Evolutionary conservation across 352 stramenopile genomes (phyloP).

Genomic region (Pythium apleroticum): DNA sequence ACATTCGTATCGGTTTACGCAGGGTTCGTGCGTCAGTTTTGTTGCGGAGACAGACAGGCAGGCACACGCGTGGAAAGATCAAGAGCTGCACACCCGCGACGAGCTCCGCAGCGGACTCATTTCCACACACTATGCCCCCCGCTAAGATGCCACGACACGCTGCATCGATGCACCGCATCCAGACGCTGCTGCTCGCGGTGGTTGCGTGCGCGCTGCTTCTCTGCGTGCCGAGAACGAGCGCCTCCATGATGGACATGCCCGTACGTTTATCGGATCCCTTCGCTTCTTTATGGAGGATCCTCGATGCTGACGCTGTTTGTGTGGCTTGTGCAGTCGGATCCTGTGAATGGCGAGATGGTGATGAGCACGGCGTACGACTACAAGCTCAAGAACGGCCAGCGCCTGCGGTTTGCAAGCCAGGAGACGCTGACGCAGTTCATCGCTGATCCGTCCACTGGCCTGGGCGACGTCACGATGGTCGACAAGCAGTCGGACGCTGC

Average conservation of each 20-base stretch:
- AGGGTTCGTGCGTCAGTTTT: not conserved
- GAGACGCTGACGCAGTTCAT: constrained; percentile 56
- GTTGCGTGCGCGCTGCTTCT: constrained; percentile 2
- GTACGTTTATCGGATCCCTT: constrained; percentile 30
- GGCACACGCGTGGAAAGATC: not conserved
- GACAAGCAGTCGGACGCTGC: constrained; percentile 1
- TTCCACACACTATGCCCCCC: constrained; percentile 1
- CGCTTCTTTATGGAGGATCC: not conserved
- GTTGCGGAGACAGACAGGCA: not conserved
- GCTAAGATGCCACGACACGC: not conserved
- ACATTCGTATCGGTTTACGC: not conserved
- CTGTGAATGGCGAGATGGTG: constrained; percentile 66
- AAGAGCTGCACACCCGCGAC: not conserved
- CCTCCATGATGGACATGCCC: constrained; percentile 52
- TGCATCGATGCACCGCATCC: constrained; percentile 7
- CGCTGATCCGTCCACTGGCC: constrained; percentile 44
- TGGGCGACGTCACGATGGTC: constrained; percentile 44
- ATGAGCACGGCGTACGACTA: constrained; percentile 60
- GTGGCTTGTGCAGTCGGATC: constrained; percentile 38
- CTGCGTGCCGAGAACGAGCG: constrained; percentile 23
- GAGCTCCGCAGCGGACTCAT: not conserved
- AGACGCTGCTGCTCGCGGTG: constrained; percentile 21
- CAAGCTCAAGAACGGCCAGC: constrained; percentile 66
- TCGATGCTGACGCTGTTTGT: constrained; percentile 3
- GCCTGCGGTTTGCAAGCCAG: constrained; percentile 52